Evolutionary conservation across 345 rosid species (phyloP).

Genomic region (Anastatica hierochuntica): DNA sequence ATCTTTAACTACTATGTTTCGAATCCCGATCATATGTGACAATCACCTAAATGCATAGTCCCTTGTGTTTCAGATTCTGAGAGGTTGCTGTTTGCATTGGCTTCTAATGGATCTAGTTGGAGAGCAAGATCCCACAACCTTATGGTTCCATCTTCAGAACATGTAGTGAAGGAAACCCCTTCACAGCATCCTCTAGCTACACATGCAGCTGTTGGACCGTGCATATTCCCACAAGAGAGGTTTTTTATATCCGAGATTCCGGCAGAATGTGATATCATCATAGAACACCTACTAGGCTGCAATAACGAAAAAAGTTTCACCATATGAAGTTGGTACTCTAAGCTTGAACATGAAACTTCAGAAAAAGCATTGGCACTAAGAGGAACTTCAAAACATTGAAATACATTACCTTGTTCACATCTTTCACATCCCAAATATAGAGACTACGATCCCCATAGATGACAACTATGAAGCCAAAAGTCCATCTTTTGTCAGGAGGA

Average conservation of each 20-base stretch:
- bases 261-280: constrained; percentile 64
- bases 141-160: constrained; percentile 77
- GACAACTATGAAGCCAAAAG: constrained; percentile 47
- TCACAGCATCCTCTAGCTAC: constrained; percentile 74
- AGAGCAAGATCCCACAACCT: constrained; percentile 75
- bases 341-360: constrained; percentile 15
- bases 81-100: constrained; percentile 21
- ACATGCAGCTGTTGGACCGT: constrained; percentile 59
- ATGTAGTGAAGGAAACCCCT: constrained; percentile 77
- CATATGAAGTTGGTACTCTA: constrained; percentile 16
- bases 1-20: neutral
- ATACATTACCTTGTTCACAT: constrained; percentile 46
- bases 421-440: constrained; percentile 60
- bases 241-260: constrained; percentile 79
- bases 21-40: neutral
- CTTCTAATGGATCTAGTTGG: constrained; percentile 32
- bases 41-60: constrained; percentile 44
- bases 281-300: constrained; percentile 57
- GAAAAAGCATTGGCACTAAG: constrained; percentile 12
- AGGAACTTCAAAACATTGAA: neutral
- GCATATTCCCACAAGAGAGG: constrained; percentile 72
- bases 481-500: neutral
- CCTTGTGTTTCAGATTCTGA: constrained; percentile 20
- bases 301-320: constrained; percentile 13
- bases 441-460: constrained; percentile 69